These are phyloP conservation scores for Proliferodiscus dingleyae DNA, from an alignment of 2,329 filamentous ascomycete genomes.

Conservation along the genomic window DNA sequence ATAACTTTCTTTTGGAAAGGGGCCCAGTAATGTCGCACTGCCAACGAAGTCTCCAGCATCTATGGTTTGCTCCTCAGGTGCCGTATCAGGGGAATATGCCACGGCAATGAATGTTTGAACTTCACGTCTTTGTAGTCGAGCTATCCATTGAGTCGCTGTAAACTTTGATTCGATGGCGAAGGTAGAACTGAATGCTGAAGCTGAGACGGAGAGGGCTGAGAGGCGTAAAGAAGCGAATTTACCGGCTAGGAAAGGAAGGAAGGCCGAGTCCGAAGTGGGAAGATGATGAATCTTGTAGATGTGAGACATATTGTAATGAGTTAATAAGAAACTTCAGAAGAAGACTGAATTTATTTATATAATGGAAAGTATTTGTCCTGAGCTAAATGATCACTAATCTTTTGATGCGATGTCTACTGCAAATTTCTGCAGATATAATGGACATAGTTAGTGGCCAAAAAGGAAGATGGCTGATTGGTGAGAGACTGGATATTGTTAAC, in stretches of 20 bases:
- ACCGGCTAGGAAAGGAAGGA: slow-evolving; percentile 22
- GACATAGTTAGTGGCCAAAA: no score
- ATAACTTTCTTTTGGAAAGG: slow-evolving; percentile 23
- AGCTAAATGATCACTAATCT: no score
- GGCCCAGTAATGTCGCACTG: slow-evolving; percentile 31
- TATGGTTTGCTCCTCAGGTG: slow-evolving; percentile 16
- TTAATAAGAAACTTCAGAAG: slow-evolving; percentile 5
- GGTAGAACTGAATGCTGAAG: slow-evolving; percentile 30
- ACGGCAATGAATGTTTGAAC: slow-evolving; percentile 32
- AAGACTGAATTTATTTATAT: not conserved
- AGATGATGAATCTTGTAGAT: slow-evolving; percentile 20
- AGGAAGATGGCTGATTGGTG: no score
- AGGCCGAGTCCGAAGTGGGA: slow-evolving; percentile 11
- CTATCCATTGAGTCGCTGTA: slow-evolving; percentile 25
- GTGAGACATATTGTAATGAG: slow-evolving; percentile 14
- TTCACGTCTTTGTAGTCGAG: slow-evolving; percentile 20
- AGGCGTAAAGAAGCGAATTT: slow-evolving; percentile 29
- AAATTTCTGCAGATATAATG: no score
- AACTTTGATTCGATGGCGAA: slow-evolving; percentile 30
- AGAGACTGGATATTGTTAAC: no score
- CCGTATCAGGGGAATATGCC: slow-evolving; percentile 13
- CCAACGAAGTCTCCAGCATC: slow-evolving; percentile 28
- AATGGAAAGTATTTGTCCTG: not conserved
- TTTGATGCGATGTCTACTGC: no score
- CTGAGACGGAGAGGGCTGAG: slow-evolving; percentile 26